Conservation (phyloP, 768 basidiomycete species). For the Termitomyces sp. region DNA sequence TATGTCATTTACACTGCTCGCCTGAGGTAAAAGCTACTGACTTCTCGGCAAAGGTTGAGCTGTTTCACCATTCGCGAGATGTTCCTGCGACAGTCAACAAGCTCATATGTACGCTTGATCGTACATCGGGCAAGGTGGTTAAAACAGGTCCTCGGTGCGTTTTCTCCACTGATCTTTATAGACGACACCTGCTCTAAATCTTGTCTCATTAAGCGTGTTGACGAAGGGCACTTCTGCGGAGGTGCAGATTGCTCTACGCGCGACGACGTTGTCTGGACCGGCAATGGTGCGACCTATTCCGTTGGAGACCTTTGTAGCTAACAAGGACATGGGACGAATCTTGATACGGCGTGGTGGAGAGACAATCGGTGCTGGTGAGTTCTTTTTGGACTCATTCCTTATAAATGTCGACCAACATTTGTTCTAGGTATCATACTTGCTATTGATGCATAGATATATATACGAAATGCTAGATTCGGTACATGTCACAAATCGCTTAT, state of each 20-base stretch:
- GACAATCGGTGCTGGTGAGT: conserved; percentile 85
- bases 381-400: neutral
- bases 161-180: neutral
- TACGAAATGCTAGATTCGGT: neutral
- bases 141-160: conserved; percentile 79
- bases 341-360: conserved; percentile 85
- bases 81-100: conserved; percentile 86
- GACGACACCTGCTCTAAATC: neutral
- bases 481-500: neutral
- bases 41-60: conserved; percentile 57
- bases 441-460: neutral
- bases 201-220: conserved; percentile 46
- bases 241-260: conserved; percentile 74
- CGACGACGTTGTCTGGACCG: conserved; percentile 43
- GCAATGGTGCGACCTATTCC: conserved; percentile 59
- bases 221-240: conserved; percentile 83
- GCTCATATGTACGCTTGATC: conserved; percentile 74
- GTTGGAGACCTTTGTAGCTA: conserved; percentile 76
- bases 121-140: conserved; percentile 63
- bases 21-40: neutral
- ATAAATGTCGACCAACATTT: neutral
- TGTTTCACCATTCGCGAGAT: conserved; percentile 93
- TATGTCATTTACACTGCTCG: conserved; percentile 24
- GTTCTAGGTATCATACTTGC: neutral
- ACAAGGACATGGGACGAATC: conserved; percentile 96